Percentiles rank a stretch among this genome's conserved stretches.
Evolutionary conservation across 2,329 filamentous ascomycete genomes (phyloP).

Genomic region (Ceratocystis harringtonii): DNA sequence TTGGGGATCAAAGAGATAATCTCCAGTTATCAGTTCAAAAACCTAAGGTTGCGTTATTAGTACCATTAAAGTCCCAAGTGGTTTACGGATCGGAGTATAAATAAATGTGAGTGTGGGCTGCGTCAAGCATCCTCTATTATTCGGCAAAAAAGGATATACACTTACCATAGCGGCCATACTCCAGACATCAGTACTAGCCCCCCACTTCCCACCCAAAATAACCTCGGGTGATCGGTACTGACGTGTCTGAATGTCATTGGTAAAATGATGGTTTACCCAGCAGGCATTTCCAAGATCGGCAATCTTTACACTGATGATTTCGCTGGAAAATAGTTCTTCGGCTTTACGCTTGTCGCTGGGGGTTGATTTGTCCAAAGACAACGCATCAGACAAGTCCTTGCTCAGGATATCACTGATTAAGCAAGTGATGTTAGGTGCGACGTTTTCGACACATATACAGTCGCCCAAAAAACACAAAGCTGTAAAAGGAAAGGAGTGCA

Average conservation of each 20-base stretch:
- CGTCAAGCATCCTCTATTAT: background rate
- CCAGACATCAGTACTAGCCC: conserved; percentile 98
- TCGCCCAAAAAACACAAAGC: conserved; percentile 11
- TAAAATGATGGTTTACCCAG: conserved; percentile 98
- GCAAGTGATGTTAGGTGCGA: conserved; percentile 16
- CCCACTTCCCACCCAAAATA: conserved; percentile 93
- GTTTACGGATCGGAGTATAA: too few relatives aligned
- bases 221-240: conserved; percentile 97
- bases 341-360: conserved; percentile 47
- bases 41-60: conserved; percentile 38
- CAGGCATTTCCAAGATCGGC: conserved; percentile 95
- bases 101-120: background rate
- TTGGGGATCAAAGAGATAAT: conserved; percentile 96
- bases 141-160: conserved; percentile 10
- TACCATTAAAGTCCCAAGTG: too few relatives aligned
- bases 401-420: conserved; percentile 62
- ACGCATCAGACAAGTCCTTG: conserved; percentile 81
- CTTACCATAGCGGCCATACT: conserved; percentile 98
- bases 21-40: conserved; percentile 93
- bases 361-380: conserved; percentile 60
- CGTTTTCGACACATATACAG: conserved; percentile 12
- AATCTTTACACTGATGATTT: conserved; percentile 96
- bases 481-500: conserved; percentile 18
- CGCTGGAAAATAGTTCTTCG: conserved; percentile 42
- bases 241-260: conserved; percentile 95